Conservation (phyloP, 2,329 filamentous ascomycete species). For the Nothophoma quercina region DNA sequence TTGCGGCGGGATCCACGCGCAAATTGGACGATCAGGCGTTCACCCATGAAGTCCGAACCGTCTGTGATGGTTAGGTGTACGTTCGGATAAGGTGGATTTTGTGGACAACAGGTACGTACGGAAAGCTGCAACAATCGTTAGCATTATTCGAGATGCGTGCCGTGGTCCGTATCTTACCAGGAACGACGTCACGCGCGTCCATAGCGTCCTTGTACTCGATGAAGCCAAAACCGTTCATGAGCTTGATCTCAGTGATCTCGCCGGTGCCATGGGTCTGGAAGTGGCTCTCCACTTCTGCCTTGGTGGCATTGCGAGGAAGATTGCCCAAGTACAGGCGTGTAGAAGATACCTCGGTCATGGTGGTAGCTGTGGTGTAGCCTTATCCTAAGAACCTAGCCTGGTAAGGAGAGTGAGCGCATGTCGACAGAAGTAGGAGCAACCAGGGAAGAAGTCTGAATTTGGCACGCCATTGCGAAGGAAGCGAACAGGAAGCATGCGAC, state of each 20-base stretch:
- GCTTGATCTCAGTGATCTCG: slow-evolving; percentile 98
- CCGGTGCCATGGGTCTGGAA: slow-evolving; percentile 96
- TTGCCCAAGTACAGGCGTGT: slow-evolving; percentile 98
- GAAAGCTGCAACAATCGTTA: slow-evolving; percentile 57
- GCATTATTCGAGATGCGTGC: slow-evolving; percentile 20
- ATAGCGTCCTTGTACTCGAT: slow-evolving; percentile 99
- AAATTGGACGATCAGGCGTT: slow-evolving; percentile 97
- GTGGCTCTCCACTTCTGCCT: slow-evolving; percentile 94
- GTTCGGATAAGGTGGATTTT: background rate
- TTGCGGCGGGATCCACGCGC: slow-evolving; percentile 84
- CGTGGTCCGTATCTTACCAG: slow-evolving; percentile 70
- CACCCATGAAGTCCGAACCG: slow-evolving; percentile 97
- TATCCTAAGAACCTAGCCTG: slow-evolving; percentile 43
- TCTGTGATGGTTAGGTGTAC: slow-evolving; percentile 62
- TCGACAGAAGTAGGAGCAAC: slow-evolving; percentile 33
- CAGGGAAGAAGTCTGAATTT: slow-evolving; percentile 32
- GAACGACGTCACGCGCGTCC: slow-evolving; percentile 98
- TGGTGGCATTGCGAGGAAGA: slow-evolving; percentile 94
- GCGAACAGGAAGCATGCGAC: slow-evolving; percentile 30
- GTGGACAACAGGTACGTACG: slow-evolving; percentile 56
- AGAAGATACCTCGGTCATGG: slow-evolving; percentile 86
- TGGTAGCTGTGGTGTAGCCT: slow-evolving; percentile 24
- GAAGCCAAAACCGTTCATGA: slow-evolving; percentile 99
- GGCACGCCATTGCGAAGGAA: slow-evolving; percentile 33
- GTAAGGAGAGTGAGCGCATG: slow-evolving; percentile 43